Conservation (phyloP, 768 basidiomycete genomes). For the Leccinum longicurvipes region DNA sequence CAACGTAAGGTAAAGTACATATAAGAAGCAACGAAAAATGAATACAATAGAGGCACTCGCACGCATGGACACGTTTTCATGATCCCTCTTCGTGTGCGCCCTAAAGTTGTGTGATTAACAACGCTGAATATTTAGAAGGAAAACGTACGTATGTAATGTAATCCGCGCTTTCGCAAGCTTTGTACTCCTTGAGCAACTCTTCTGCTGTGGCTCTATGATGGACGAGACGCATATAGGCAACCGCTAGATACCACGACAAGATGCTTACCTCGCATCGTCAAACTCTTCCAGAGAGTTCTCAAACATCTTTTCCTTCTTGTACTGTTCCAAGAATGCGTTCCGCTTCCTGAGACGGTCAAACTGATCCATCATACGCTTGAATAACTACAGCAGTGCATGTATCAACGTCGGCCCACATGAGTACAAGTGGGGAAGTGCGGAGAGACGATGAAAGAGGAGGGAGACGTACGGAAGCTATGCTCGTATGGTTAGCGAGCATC, state of each 20-base stretch:
- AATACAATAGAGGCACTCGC: background rate
- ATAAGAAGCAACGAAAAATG: slow-evolving; percentile 1
- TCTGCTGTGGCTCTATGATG: slow-evolving; percentile 72
- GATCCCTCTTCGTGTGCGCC: slow-evolving; percentile 35
- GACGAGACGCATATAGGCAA: background rate
- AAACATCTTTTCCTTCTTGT: slow-evolving; percentile 97
- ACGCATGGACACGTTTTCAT: slow-evolving; percentile 5
- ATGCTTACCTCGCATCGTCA: slow-evolving; percentile 84
- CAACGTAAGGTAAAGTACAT: background rate
- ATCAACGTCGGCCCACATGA: background rate
- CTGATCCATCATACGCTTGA: slow-evolving; percentile 94
- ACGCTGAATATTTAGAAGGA: background rate
- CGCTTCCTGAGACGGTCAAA: slow-evolving; percentile 84
- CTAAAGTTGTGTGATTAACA: slow-evolving; percentile 15
- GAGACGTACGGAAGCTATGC: slow-evolving; percentile 81
- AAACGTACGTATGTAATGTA: slow-evolving; percentile 82
- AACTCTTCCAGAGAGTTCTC: slow-evolving; percentile 93
- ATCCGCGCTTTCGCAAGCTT: slow-evolving; percentile 92
- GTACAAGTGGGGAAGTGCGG: background rate
- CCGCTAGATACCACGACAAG: background rate
- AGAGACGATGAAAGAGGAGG: background rate
- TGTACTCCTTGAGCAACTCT: slow-evolving; percentile 89
- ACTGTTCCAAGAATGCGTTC: slow-evolving; percentile 95
- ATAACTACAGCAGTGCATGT: slow-evolving; percentile 51
- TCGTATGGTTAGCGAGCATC: slow-evolving; percentile 99